phyloP scores from a whole-genome alignment of 495 filamentous ascomycete species.

The Coniosporium apollinis region DNA sequence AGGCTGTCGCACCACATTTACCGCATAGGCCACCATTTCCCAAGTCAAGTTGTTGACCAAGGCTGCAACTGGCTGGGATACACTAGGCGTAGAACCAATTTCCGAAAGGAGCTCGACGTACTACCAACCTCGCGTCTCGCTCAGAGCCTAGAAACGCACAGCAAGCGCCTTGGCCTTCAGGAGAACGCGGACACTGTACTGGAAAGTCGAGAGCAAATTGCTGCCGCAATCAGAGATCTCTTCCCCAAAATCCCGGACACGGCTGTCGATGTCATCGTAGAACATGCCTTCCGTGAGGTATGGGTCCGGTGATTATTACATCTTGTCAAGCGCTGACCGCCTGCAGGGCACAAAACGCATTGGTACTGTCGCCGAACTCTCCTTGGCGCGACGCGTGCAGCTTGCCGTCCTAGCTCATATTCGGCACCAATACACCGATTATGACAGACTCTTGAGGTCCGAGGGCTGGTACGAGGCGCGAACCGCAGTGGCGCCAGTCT shows the following conservation, averaged over 20 bases:
- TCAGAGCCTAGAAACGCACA: neutral
- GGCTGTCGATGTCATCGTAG: constrained; percentile 61
- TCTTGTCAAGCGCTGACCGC: too few relatives aligned
- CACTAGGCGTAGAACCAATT: constrained; percentile 24
- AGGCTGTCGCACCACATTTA: constrained; percentile 50
- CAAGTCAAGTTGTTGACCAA: constrained; percentile 35
- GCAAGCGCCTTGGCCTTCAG: constrained; percentile 4
- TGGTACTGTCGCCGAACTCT: constrained; percentile 47
- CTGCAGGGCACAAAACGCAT: constrained; percentile 42
- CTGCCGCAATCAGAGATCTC: constrained; percentile 57
- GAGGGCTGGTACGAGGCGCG: constrained; percentile 53
- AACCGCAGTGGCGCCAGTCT: constrained; percentile 48
- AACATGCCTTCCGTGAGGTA: constrained; percentile 75
- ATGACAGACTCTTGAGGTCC: constrained; percentile 57
- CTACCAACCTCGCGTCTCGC: neutral
- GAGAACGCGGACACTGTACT: constrained; percentile 30
- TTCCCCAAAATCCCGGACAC: constrained; percentile 73
- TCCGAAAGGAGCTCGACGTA: constrained; percentile 28
- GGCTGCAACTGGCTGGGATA: constrained; percentile 33
- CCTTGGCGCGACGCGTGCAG: constrained; percentile 58
- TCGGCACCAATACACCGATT: constrained; percentile 70
- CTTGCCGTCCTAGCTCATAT: constrained; percentile 77
- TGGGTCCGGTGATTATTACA: too few relatives aligned
- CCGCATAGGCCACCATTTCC: constrained; percentile 68
- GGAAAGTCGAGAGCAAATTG: constrained; percentile 52